These are phyloP conservation scores for Prorocentrum cordatum DNA, from an alignment of 169 alveolate species.

Conservation along the genomic window DNA sequence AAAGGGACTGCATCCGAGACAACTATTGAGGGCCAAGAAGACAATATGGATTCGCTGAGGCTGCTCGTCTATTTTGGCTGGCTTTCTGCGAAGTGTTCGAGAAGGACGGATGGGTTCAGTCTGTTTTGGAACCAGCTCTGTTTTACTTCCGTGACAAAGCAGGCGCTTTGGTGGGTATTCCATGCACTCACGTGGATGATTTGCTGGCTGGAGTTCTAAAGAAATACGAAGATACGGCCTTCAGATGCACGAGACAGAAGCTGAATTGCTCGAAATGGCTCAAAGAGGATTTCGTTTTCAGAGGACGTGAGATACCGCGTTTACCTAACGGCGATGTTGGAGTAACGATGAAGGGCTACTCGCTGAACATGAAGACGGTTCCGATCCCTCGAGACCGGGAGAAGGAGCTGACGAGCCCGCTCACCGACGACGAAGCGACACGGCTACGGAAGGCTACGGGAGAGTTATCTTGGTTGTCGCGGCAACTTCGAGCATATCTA, in stretches of 20 bases:
- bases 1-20: neutral
- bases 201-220: neutral
- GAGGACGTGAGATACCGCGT: neutral
- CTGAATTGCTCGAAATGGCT: neutral
- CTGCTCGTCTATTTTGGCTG: neutral
- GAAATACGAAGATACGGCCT: neutral
- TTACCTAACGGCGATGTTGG: neutral
- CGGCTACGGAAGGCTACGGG: too few relatives aligned
- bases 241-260: neutral
- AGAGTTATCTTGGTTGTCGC: too few relatives aligned
- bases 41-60: constrained; percentile 1
- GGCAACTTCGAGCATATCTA: too few relatives aligned
- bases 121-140: neutral
- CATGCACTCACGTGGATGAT: constrained; percentile 15
- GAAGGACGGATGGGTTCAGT: neutral
- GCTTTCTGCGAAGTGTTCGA: neutral
- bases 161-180: neutral
- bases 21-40: neutral
- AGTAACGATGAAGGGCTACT: constrained; percentile 4
- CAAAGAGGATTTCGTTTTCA: neutral
- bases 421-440: neutral
- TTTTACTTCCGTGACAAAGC: neutral
- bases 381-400: neutral
- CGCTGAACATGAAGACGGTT: neutral
- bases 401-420: neutral